A percentile compares a stretch with the other conserved stretches of the same genome.
Conservation (phyloP, 1,284 basidiomycete genomes). For the Ganoderma sp. region DNA sequence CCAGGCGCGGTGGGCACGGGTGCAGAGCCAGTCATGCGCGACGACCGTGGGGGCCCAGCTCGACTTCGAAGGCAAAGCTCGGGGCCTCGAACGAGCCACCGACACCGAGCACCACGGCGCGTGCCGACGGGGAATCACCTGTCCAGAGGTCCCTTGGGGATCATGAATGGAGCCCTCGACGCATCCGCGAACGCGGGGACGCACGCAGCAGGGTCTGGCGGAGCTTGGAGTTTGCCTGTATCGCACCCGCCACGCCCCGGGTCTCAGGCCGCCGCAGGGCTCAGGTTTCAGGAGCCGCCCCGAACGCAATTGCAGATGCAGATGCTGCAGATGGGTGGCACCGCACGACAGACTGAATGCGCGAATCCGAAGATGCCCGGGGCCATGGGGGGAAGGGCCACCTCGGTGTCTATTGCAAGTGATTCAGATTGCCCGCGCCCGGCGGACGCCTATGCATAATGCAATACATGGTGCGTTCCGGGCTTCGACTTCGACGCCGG, state of each 20-base stretch:
- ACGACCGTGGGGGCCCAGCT: slow-evolving; percentile 20
- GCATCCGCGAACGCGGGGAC: slow-evolving; percentile 23
- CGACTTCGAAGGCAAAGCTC: not conserved
- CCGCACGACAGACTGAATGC: slow-evolving; percentile 9
- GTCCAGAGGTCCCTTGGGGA: not conserved
- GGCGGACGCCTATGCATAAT: slow-evolving; percentile 10
- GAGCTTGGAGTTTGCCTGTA: slow-evolving; percentile 27
- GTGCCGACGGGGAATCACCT: not conserved
- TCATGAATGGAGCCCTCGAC: slow-evolving; percentile 28
- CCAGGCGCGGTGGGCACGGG: slow-evolving; percentile 20
- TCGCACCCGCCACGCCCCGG: not conserved
- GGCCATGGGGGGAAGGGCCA: not conserved
- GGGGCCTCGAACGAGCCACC: not conserved
- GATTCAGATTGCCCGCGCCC: not conserved
- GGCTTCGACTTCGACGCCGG: not conserved
- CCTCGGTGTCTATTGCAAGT: not conserved
- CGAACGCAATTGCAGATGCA: slow-evolving; percentile 8
- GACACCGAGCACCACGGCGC: not conserved
- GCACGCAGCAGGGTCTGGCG: slow-evolving; percentile 17
- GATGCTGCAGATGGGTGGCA: slow-evolving; percentile 1
- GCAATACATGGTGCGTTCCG: not conserved
- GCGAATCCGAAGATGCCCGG: not conserved
- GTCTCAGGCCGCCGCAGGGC: too few species aligned
- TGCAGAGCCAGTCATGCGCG: slow-evolving; percentile 15
- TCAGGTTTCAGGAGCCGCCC: slow-evolving; percentile 3